Base-by-base conservation (phyloP, 306 rosid genomes). In the Inga leiocalycina region DNA sequence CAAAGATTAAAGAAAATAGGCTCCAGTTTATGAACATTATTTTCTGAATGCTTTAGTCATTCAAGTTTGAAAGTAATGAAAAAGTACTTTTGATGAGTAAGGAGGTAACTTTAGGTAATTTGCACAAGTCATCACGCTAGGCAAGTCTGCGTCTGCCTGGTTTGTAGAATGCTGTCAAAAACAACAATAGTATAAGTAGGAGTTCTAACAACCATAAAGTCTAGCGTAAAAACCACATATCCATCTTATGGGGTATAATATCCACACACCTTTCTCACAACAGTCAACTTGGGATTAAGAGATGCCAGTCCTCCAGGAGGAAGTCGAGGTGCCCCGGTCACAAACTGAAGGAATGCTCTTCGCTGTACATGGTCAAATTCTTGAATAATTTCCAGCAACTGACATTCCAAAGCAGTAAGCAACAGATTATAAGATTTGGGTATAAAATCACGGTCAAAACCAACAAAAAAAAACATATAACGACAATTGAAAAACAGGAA, bases 61-160 rank as follows among this genome's bases (percentile, higher is more conserved):
- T 52, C 9, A 20, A 67, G 79, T 32, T 61, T 73, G 64, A 78
- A 79, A 64, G 81, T 74, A 79, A 61, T 10, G 79, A 67, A 77
- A 67, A 27, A 37, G 64, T 74, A 97, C 99, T 83, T 94, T 94
- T 81, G 98, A 88, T 24, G 98, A 90, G 91, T 94, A 97, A 10
- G 99, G 94, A 34, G 99, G 99, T 76, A 97, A 84, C 92, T 97
- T 97, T 74, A 97, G 97, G 86, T 97, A 97, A 85, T 97, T 97
- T 78, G 99, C 99, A 76, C 99, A 97, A 8, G 99, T 94, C 99
- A 97, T 97, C 89, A 94, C 99, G 19, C 99, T 97, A 16, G 99
- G 99, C 74, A 97, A 88, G 86, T 97, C 99, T 48, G 89, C 35
- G 83, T 97, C 97, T 12, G 86, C 89, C 62, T 48, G 86, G 91